These are phyloP conservation scores for Ustilago loliicola DNA, from an alignment of 1,284 basidiomycete genomes.

Conservation along the genomic window DNA sequence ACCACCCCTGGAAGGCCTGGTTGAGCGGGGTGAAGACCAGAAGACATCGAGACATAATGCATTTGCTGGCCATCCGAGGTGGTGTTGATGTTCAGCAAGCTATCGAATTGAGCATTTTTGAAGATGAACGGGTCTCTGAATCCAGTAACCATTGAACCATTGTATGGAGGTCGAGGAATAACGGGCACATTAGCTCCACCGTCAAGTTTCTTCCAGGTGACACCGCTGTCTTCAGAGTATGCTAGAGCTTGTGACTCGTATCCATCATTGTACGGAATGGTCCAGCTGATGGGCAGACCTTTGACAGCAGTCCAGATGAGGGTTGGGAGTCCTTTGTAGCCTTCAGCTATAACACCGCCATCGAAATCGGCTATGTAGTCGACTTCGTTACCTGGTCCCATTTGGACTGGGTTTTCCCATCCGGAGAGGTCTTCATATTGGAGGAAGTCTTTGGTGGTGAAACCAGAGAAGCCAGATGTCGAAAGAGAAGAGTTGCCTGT, in stretches of 20 bases:
- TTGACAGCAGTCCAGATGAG: slow-evolving; percentile 40
- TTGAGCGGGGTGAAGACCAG: slow-evolving; percentile 20
- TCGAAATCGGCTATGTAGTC: slow-evolving; percentile 46
- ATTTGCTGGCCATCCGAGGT: not conserved
- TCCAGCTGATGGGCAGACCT: slow-evolving; percentile 42
- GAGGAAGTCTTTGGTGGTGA: slow-evolving; percentile 32
- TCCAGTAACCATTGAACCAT: slow-evolving; percentile 31
- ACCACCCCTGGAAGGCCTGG: slow-evolving; percentile 21
- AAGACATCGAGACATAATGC: slow-evolving; percentile 27
- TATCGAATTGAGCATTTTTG: slow-evolving; percentile 29
- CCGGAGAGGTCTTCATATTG: slow-evolving; percentile 30
- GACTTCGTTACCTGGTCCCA: slow-evolving; percentile 38
- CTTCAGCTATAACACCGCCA: slow-evolving; percentile 31
- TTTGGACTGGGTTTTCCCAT: slow-evolving; percentile 28
- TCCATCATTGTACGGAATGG: slow-evolving; percentile 41
- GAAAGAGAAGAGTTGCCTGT: slow-evolving; percentile 22
- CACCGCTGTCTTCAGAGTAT: slow-evolving; percentile 37
- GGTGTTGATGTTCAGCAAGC: slow-evolving; percentile 16
- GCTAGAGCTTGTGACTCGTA: slow-evolving; percentile 42
- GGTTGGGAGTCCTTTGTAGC: slow-evolving; percentile 40
- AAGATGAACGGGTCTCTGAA: slow-evolving; percentile 46
- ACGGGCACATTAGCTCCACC: slow-evolving; percentile 30
- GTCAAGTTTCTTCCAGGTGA: slow-evolving; percentile 41
- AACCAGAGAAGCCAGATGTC: slow-evolving; percentile 28
- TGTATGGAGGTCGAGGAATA: slow-evolving; percentile 35